phyloP scores from a whole-genome alignment of 257 asterid species.

The Solanum sejunctum region DNA sequence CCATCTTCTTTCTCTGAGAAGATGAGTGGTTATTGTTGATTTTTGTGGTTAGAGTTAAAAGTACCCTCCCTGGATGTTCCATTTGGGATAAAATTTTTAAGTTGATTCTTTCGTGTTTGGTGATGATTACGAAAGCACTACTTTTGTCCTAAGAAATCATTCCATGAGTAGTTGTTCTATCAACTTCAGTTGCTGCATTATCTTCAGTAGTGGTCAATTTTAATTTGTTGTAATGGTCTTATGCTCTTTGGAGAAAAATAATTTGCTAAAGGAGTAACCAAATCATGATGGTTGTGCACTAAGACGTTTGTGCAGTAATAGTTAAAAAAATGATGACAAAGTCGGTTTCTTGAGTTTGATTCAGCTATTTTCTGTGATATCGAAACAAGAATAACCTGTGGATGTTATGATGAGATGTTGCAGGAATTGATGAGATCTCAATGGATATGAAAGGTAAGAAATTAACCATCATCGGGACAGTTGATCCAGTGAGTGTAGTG shows the following conservation, averaged over 20 bases:
- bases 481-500: conserved; percentile 74
- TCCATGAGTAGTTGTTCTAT: neutral
- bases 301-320: neutral
- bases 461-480: conserved; percentile 62
- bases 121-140: neutral
- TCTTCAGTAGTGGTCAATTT: neutral
- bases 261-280: neutral
- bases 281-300: neutral
- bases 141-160: neutral
- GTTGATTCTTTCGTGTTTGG: neutral
- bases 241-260: neutral
- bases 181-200: neutral
- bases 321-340: neutral
- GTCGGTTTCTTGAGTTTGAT: neutral
- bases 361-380: neutral
- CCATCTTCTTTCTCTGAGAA: neutral
- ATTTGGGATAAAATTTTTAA: too few relatives aligned
- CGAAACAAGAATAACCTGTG: neutral
- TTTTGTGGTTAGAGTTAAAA: neutral
- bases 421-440: conserved; percentile 67
- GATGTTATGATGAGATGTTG: neutral
- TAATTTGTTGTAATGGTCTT: neutral
- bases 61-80: too few relatives aligned
- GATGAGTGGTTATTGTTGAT: neutral
- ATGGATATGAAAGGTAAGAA: conserved; percentile 67